Percentiles rank a stretch among this genome's conserved stretches.
Evolutionary conservation across 768 basidiomycete species (phyloP).

Genomic region (Leucogyrophana mollusca): DNA sequence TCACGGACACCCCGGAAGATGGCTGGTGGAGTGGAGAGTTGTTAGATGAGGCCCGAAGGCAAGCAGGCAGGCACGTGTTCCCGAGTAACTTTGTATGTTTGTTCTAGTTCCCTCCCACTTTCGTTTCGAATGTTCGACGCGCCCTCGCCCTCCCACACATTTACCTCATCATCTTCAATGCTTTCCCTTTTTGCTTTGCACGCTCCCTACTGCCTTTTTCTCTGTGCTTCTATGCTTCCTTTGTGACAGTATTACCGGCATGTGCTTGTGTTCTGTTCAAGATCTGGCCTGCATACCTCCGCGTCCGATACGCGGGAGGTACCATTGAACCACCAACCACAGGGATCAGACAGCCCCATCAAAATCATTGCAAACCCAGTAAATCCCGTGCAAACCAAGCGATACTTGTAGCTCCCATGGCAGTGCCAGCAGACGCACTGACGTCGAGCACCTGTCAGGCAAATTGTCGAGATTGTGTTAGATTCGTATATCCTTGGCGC

Average conservation of each 20-base stretch:
- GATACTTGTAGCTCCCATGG: too few species aligned
- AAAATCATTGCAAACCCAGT: too few species aligned
- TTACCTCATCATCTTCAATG: neutral
- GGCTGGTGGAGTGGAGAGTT: slow-evolving; percentile 97
- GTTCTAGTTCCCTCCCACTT: slow-evolving; percentile 43
- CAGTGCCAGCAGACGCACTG: too few species aligned
- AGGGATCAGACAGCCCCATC: too few species aligned
- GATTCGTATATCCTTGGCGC: too few species aligned
- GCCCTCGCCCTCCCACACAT: neutral
- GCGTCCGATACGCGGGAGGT: too few species aligned
- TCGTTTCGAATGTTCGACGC: neutral
- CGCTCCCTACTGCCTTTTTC: neutral
- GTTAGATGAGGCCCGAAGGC: slow-evolving; percentile 71
- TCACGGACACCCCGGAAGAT: slow-evolving; percentile 90
- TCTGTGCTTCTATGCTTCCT: neutral
- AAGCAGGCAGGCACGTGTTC: slow-evolving; percentile 75
- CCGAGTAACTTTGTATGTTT: slow-evolving; percentile 87
- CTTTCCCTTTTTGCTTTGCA: neutral
- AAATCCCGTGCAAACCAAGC: too few species aligned
- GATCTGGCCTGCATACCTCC: too few species aligned
- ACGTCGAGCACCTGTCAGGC: too few species aligned
- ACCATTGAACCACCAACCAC: too few species aligned
- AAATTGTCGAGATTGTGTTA: too few species aligned
- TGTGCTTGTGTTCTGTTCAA: neutral
- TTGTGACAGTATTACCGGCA: neutral